Evolutionary conservation across 495 filamentous ascomycete genomes (phyloP), one percentile per base, ranked within the genome.

Genomic region (Rhypophila decipiens): DNA sequence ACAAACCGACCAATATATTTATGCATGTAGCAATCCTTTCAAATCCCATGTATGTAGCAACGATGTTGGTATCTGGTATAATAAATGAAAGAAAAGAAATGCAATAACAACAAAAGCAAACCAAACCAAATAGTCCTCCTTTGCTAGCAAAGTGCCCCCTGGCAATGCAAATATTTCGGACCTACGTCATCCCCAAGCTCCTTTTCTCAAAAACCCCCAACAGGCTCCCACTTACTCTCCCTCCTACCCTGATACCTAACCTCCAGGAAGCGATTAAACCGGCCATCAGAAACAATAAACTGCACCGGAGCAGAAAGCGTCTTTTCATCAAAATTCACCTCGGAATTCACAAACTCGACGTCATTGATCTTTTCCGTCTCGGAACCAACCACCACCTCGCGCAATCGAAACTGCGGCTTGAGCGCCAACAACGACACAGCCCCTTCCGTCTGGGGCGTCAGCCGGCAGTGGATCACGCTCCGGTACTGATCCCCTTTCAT

Each of bases 131-230:
- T n/a, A n/a, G n/a, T n/a, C n/a, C n/a, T n/a, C n/a, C n/a, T n/a
- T n/a, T n/a, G n/a, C n/a, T n/a, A n/a, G n/a, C n/a, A n/a, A n/a
- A n/a, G n/a, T n/a, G n/a, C n/a, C n/a, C n/a, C n/a, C n/a, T n/a
- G n/a, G n/a, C n/a, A n/a, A n/a, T n/a, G n/a, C n/a, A n/a, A n/a
- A n/a, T n/a, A n/a, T n/a, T n/a, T n/a, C n/a, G n/a, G n/a, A n/a
- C n/a, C n/a, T n/a, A n/a, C n/a, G n/a, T n/a, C n/a, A n/a, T n/a
- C n/a, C n/a, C n/a, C n/a, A n/a, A n/a, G n/a, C n/a, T n/a, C n/a
- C n/a, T n/a, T n/a, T n/a, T n/a, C n/a, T n/a, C 15, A 46, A 19
- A 49, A 49, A n/a, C 46, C 46, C 2, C 46, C 46, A 35, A 49
- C 43, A 10, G 46, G 44, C 44, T 44, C 42, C 42, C 42, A 44